Conservation (phyloP, 257 asterid genomes). For the Haberlea rhodopensis region DNA sequence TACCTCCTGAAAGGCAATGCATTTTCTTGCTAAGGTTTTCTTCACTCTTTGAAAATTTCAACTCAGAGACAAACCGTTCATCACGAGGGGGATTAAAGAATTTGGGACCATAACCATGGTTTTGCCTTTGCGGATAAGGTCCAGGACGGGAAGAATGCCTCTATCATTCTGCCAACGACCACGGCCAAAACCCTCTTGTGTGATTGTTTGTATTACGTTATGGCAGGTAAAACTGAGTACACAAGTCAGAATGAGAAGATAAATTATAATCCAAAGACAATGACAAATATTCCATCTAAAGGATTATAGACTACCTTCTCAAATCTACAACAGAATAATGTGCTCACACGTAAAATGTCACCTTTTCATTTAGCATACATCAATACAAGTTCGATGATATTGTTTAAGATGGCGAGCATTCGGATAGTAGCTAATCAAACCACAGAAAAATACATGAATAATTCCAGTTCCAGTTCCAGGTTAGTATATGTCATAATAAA, state of each 20-base stretch:
- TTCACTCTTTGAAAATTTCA: conserved; percentile 88
- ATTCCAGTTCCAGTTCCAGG: too few species aligned
- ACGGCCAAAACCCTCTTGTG: conserved; percentile 72
- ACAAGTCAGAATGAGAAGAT: conserved; percentile 25
- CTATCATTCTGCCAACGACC: conserved; percentile 85
- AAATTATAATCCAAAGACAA: background rate
- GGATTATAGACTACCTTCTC: background rate
- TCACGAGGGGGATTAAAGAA: conserved; percentile 61
- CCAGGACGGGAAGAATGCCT: conserved; percentile 84
- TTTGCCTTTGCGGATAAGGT: conserved; percentile 65
- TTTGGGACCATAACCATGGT: conserved; percentile 54
- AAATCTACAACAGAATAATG: background rate
- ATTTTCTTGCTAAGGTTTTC: conserved; percentile 90
- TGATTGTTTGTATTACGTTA: conserved; percentile 57
- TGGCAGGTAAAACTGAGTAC: conserved; percentile 58
- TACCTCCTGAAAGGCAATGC: conserved; percentile 84
- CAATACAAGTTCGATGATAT: conserved; percentile 2
- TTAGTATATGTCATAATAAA: conserved; percentile 3
- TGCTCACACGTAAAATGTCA: conserved; percentile 9
- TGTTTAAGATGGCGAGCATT: conserved; percentile 8
- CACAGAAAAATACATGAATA: background rate
- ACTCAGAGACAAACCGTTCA: conserved; percentile 85
- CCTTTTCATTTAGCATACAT: conserved; percentile 2
- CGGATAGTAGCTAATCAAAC: background rate
- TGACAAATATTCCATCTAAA: background rate